Evolutionary conservation across 2,329 filamentous ascomycete genomes (phyloP), one percentile per base, ranked within the genome.

Genomic region (Pestalotiopsis sp.): DNA sequence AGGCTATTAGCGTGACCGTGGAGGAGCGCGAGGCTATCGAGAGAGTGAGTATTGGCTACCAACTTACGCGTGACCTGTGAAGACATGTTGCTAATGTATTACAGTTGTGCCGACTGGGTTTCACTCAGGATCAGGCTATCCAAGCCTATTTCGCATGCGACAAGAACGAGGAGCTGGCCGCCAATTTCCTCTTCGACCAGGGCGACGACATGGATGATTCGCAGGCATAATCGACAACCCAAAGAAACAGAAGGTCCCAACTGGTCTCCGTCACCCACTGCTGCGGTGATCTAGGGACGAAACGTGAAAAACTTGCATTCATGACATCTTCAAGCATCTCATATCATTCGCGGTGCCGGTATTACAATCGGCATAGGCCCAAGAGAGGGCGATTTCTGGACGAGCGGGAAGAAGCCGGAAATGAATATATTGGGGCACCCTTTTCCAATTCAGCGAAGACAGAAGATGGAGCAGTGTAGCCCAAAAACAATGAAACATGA

Each of bases 131-230:
- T 75, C 90, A 94, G 75, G 96, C 96, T 65, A 97, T 98, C 74
- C 95, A 99, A 83, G 96, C 96, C 31, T 99, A 98, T 84, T 99
- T 99, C 79, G 96, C 96, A 41, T 99, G 96, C 81, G 96, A 99
- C 83, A 99, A 98, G 89, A 98, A 99, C 81, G 96, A 99, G 83
- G 96, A 99, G 82, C 87, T 99, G 65, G 96, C 96, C 0, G 96
- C 96, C 72, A 99, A 99, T 83, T 98, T 98, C 82, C 86, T 99
- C 70, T 99, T 99, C 78, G 96, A 99, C 76, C 94, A 98, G 83
- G 95, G 95, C 11, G 94, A 97, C 70, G 94, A 97, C 70, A 95
- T 98, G 62, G 91, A 93, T 45, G 90, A 92, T 69, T 82, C 81
- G 11, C 78, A 82, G 36, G 41, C 57, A 25, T 66, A 39, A 39